phyloP scores from a whole-genome alignment of 805 yeast species.

The Brettanomyces bruxellensis region DNA sequence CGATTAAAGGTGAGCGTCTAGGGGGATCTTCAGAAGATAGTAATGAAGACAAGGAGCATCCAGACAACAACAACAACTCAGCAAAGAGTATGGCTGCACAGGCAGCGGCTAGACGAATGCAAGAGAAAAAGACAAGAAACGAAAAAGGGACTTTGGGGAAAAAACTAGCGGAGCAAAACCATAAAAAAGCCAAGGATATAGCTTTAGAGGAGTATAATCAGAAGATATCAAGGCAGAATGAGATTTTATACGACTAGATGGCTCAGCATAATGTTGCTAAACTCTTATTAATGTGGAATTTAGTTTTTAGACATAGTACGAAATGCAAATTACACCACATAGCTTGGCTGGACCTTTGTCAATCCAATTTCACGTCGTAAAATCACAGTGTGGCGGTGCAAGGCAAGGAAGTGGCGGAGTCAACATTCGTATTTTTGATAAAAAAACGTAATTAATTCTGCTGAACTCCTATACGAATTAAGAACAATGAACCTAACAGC shows the following conservation, averaged over 20 bases:
- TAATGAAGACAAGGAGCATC: not conserved
- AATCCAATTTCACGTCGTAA: no score
- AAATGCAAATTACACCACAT: no score
- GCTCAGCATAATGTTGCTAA: no score
- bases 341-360: no score
- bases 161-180: constrained; percentile 15
- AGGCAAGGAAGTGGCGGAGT: no score
- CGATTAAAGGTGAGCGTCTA: constrained; percentile 9
- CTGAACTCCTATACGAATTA: no score
- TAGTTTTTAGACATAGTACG: no score
- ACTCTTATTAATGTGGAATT: no score
- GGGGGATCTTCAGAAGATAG: constrained; percentile 4
- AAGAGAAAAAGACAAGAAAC: constrained; percentile 9
- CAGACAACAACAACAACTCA: not conserved
- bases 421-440: no score
- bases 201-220: constrained; percentile 16
- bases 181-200: constrained; percentile 16
- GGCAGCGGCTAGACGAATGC: constrained; percentile 19
- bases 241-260: constrained; percentile 13
- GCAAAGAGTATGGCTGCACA: constrained; percentile 22
- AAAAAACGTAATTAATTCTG: no score
- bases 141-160: constrained; percentile 19
- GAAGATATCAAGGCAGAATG: constrained; percentile 4
- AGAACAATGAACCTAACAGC: no score
- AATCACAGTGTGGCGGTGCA: no score